These are phyloP conservation scores for Thyridium curvatum DNA, from an alignment of 2,329 filamentous ascomycete genomes.

Conservation along the genomic window DNA sequence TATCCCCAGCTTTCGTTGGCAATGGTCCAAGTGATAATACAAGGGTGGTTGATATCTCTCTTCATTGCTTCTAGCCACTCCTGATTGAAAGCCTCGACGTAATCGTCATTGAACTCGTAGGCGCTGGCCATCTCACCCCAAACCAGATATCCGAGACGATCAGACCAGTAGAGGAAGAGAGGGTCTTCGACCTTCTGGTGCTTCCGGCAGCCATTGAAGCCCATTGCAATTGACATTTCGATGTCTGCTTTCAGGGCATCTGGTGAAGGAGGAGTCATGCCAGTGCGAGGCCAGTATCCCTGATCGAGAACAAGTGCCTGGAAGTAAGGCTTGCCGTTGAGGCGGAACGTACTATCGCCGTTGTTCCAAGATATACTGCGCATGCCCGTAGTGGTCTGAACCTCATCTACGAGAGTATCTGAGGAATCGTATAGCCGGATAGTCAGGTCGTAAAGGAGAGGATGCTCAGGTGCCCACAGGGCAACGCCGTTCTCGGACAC, in stretches of 20 bases:
- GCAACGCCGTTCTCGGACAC: conserved; percentile 40
- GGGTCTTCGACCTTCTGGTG: conserved; percentile 61
- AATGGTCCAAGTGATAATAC: conserved; percentile 60
- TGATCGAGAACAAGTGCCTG: conserved; percentile 55
- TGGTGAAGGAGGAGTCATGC: conserved; percentile 49
- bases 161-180: conserved; percentile 54
- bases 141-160: conserved; percentile 53
- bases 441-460: conserved; percentile 47
- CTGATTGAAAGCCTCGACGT: conserved; percentile 52
- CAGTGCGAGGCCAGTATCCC: conserved; percentile 56
- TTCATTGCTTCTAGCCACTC: conserved; percentile 60
- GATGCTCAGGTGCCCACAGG: conserved; percentile 55
- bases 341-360: conserved; percentile 51
- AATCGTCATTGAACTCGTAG: conserved; percentile 54
- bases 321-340: conserved; percentile 54
- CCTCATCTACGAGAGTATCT: conserved; percentile 41
- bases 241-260: conserved; percentile 44
- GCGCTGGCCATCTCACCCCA: conserved; percentile 62
- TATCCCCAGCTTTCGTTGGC: conserved; percentile 62
- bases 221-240: conserved; percentile 50
- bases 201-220: conserved; percentile 59
- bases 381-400: conserved; percentile 56
- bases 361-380: conserved; percentile 51
- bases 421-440: conserved; percentile 43
- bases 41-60: conserved; percentile 60